Evolutionary conservation across 768 basidiomycete genomes (phyloP).

Genomic region (Megacollybia marginata): DNA sequence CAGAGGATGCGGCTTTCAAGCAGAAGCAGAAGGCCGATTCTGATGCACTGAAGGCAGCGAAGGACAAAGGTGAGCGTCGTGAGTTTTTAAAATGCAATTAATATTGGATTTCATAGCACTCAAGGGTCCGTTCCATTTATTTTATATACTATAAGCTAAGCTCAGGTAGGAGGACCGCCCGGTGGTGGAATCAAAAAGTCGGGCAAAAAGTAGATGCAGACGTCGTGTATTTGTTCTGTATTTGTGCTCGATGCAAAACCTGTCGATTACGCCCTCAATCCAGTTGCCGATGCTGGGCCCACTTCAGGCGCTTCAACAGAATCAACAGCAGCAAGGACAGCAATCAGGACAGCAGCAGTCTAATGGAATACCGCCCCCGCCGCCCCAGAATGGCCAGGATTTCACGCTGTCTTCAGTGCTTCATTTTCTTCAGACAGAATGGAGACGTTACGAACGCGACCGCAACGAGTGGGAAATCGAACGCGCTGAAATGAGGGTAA

Average conservation of each 20-base stretch:
- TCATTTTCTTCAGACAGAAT: conserved; percentile 97
- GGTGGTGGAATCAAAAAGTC: conserved; percentile 84
- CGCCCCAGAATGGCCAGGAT: conserved; percentile 84
- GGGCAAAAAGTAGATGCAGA: conserved; percentile 17
- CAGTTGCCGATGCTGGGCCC: conserved; percentile 68
- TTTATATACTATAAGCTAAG: too few species aligned
- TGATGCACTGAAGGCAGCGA: conserved; percentile 65
- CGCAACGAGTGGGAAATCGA: conserved; percentile 99
- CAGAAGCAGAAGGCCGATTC: conserved; percentile 71
- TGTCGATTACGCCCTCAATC: conserved; percentile 20
- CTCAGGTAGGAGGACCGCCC: conserved; percentile 14
- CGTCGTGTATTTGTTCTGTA: too few species aligned
- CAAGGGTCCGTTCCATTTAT: too few species aligned
- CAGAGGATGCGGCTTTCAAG: conserved; percentile 46
- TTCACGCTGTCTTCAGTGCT: conserved; percentile 90
- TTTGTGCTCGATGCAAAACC: too few species aligned
- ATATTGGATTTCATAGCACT: too few species aligned
- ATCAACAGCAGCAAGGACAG: conserved; percentile 34
- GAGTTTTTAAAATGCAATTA: too few species aligned
- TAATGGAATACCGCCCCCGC: conserved; percentile 60
- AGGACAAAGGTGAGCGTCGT: conserved; percentile 48
- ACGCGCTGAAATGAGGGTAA: conserved; percentile 95
- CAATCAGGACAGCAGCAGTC: conserved; percentile 49
- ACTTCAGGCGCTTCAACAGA: conserved; percentile 51
- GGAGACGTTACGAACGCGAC: conserved; percentile 96